A percentile compares a stretch with the other conserved stretches of the same genome.
Evolutionary conservation across 2,329 filamentous ascomycete species (phyloP).

Genomic region (Fusarium staphyleae): DNA sequence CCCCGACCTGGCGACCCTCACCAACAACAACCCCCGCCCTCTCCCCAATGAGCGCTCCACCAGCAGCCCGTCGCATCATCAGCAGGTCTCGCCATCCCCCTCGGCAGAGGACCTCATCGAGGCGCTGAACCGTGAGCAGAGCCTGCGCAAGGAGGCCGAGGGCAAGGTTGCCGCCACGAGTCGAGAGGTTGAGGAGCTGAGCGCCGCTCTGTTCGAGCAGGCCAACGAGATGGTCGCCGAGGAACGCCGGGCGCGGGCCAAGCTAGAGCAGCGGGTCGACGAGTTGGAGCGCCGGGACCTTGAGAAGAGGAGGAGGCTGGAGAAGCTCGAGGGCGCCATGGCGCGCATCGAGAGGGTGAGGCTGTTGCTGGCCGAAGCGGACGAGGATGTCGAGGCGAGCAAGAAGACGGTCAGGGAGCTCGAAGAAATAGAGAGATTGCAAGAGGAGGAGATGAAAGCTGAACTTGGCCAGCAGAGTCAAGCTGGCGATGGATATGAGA

Average conservation of each 20-base stretch:
- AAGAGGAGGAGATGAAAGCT: conserved; percentile 19
- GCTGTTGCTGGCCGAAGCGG: conserved; percentile 58
- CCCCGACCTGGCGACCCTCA: too few relatives aligned
- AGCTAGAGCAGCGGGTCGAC: conserved; percentile 73
- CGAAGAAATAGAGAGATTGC: conserved; percentile 27
- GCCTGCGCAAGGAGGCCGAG: conserved; percentile 73
- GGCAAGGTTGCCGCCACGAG: conserved; percentile 68
- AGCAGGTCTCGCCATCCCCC: conserved; percentile 32
- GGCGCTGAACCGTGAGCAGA: conserved; percentile 71
- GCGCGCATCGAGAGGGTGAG: conserved; percentile 74
- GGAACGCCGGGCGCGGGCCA: conserved; percentile 74
- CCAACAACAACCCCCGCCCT: conserved; percentile 28
- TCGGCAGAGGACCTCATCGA: conserved; percentile 63
- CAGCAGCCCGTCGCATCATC: conserved; percentile 28
- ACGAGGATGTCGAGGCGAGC: conserved; percentile 32
- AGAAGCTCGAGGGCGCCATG: conserved; percentile 74
- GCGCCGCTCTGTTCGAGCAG: conserved; percentile 77
- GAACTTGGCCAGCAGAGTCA: not conserved
- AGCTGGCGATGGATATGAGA: conserved; percentile 3
- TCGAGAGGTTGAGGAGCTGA: conserved; percentile 80
- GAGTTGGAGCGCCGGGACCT: conserved; percentile 72
- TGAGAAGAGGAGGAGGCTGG: conserved; percentile 73
- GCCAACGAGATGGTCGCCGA: conserved; percentile 87
- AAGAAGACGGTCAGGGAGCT: conserved; percentile 29
- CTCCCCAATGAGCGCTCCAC: conserved; percentile 20